Percentiles rank a stretch among this genome's conserved stretches.
Conservation (phyloP, 75 land plant genomes). For the Selaginella moellendorffii region DNA sequence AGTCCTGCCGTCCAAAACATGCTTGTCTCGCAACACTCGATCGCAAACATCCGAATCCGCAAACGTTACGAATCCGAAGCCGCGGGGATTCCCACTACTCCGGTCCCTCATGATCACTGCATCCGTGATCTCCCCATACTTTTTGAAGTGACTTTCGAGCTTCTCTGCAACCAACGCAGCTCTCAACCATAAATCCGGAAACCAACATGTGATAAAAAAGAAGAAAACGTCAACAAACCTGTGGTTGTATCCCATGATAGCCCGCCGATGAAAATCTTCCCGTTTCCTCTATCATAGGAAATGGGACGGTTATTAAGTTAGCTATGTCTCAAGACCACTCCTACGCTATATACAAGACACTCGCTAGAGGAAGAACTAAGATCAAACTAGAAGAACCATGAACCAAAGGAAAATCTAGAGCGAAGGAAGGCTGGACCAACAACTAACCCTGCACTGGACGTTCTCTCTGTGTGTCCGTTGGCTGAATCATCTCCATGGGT, state of each 20-base stretch:
- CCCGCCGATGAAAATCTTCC: constrained; percentile 77
- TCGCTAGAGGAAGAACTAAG: too few relatives aligned
- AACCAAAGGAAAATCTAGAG: background rate
- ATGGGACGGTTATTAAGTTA: background rate
- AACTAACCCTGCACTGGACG: constrained; percentile 1
- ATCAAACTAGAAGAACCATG: too few relatives aligned
- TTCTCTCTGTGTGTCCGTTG: background rate
- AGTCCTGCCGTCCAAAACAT: constrained; percentile 69
- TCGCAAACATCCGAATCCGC: constrained; percentile 81
- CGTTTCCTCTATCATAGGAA: constrained; percentile 12
- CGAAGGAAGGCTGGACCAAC: background rate
- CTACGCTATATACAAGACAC: background rate
- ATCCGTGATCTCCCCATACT: constrained; percentile 75
- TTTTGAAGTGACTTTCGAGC: constrained; percentile 62
- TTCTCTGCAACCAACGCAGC: constrained; percentile 24
- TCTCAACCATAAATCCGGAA: background rate
- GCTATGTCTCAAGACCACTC: background rate
- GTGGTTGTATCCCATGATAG: constrained; percentile 47
- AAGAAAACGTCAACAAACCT: constrained; percentile 19
- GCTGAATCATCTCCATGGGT: background rate
- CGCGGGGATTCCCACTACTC: constrained; percentile 61
- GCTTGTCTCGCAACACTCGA: constrained; percentile 54
- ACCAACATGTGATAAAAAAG: background rate
- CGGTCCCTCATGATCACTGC: constrained; percentile 81
- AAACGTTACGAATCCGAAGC: constrained; percentile 88